Conservation (phyloP, 306 rosid genomes). For the Inga oerstediana region DNA sequence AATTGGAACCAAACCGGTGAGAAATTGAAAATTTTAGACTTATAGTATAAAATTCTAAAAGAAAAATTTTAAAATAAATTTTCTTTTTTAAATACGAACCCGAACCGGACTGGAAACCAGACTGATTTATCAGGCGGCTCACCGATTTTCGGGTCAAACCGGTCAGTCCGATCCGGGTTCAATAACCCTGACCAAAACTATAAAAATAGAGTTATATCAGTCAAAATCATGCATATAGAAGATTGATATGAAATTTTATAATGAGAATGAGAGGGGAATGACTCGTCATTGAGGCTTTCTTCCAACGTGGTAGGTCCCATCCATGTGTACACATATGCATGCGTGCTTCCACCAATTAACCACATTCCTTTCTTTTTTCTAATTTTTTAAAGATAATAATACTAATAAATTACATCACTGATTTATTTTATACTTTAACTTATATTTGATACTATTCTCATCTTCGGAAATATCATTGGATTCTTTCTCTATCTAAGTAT, state of each 20-base stretch:
- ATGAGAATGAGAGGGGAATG: not conserved
- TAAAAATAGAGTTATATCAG: no score
- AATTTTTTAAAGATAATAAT: not conserved
- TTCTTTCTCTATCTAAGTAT: not conserved
- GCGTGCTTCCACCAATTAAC: conserved; percentile 46
- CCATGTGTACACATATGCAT: conserved; percentile 61
- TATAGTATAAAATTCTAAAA: no score
- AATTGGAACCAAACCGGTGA: no score
- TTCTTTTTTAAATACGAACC: no score
- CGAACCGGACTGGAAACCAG: no score
- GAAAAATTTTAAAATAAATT: no score
- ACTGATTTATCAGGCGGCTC: no score
- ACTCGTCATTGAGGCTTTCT: conserved; percentile 37
- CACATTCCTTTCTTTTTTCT: not conserved
- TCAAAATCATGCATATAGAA: no score
- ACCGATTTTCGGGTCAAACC: no score
- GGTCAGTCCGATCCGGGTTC: no score
- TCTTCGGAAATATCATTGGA: not conserved
- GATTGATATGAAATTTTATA: not conserved
- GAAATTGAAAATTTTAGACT: no score
- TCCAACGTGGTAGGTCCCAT: conserved; percentile 52
- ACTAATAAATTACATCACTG: not conserved
- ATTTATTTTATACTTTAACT: not conserved
- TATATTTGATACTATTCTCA: not conserved
- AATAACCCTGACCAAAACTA: no score